Evolutionary conservation across 352 stramenopile genomes (phyloP).

Genomic region (Globisporangium okanoganense): DNA sequence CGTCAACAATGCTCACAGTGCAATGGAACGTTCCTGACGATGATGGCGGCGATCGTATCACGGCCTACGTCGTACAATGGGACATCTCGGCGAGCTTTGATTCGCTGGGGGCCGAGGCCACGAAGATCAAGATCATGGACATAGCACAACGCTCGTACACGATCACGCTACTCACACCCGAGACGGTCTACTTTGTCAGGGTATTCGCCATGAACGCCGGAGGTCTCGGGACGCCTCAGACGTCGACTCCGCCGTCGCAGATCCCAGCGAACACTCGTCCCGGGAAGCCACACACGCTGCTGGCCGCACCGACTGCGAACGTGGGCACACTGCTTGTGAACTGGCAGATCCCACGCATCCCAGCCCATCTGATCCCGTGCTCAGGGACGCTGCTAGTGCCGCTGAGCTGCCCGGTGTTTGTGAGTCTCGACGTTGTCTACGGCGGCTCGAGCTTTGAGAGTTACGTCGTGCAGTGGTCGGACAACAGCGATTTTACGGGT

Average conservation of each 20-base stretch:
- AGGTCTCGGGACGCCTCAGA: slow-evolving; percentile 55
- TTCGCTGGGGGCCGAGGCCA: slow-evolving; percentile 61
- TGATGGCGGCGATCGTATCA: slow-evolving; percentile 88
- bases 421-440: slow-evolving; percentile 85
- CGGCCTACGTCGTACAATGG: slow-evolving; percentile 91
- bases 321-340: slow-evolving; percentile 41
- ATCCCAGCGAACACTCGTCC: slow-evolving; percentile 51
- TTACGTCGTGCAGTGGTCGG: slow-evolving; percentile 93
- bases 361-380: slow-evolving; percentile 67
- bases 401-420: slow-evolving; percentile 48
- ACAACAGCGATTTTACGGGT: slow-evolving; percentile 62
- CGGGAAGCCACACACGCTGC: slow-evolving; percentile 63
- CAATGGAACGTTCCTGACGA: slow-evolving; percentile 79
- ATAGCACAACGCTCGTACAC: slow-evolving; percentile 67
- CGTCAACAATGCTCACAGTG: slow-evolving; percentile 91
- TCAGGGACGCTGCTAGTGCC: slow-evolving; percentile 51
- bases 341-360: slow-evolving; percentile 63
- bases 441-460: slow-evolving; percentile 86
- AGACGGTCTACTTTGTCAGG: slow-evolving; percentile 85
- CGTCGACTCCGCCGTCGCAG: slow-evolving; percentile 39
- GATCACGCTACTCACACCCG: slow-evolving; percentile 79
- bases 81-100: slow-evolving; percentile 88
- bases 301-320: slow-evolving; percentile 23
- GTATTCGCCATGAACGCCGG: slow-evolving; percentile 78
- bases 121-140: slow-evolving; percentile 54